Conservation (phyloP, 176 grass and related monocot genomes). For the Puya raimondii region DNA sequence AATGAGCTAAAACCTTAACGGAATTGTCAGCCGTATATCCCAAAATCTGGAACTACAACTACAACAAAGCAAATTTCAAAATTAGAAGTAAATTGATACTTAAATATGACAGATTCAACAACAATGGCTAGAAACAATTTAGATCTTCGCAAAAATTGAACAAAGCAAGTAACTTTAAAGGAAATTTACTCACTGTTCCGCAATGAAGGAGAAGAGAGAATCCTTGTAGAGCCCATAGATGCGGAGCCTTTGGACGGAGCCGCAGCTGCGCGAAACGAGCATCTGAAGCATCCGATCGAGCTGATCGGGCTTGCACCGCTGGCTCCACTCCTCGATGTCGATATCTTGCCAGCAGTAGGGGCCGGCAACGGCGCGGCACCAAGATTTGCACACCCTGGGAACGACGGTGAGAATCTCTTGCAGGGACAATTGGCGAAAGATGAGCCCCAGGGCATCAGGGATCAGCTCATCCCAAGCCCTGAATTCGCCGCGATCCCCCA, state of each 20-base stretch:
- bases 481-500: conserved; percentile 62
- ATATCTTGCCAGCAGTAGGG: conserved; percentile 97
- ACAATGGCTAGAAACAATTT: too few relatives aligned
- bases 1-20: too few relatives aligned
- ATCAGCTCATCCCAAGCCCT: conserved; percentile 78
- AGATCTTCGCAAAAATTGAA: background rate
- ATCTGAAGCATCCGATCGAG: conserved; percentile 78
- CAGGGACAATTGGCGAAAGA: conserved; percentile 83
- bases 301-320: conserved; percentile 67
- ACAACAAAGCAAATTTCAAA: too few relatives aligned
- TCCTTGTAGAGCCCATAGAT: conserved; percentile 64
- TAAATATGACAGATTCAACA: too few relatives aligned
- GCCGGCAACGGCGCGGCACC: conserved; percentile 52
- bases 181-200: conserved; percentile 64
- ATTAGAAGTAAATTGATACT: too few relatives aligned
- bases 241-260: conserved; percentile 66
- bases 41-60: too few relatives aligned
- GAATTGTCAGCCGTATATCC: too few relatives aligned
- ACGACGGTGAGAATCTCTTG: conserved; percentile 78
- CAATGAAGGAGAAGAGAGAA: conserved; percentile 65
- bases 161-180: background rate
- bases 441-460: conserved; percentile 81
- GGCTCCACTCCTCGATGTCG: conserved; percentile 93
- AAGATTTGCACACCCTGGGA: conserved; percentile 83
- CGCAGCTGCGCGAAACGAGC: conserved; percentile 54